Conservation (phyloP, 306 rosid species). For the Carpinus fangiana region DNA sequence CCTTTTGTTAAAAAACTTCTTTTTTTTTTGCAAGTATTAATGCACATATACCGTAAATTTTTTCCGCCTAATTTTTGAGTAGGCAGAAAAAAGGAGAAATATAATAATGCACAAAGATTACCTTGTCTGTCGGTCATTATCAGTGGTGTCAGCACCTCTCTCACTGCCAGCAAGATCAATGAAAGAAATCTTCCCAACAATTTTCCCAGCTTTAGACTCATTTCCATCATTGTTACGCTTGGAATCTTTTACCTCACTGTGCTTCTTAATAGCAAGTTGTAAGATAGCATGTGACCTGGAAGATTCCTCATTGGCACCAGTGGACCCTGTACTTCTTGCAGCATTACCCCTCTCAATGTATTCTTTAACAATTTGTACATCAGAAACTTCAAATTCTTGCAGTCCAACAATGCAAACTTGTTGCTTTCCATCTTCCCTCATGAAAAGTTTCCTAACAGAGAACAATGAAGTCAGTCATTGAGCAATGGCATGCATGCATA, state of each 20-base stretch:
- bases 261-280: constrained; percentile 86
- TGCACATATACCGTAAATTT: too few relatives aligned
- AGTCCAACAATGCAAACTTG: constrained; percentile 99
- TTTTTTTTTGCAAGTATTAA: too few relatives aligned
- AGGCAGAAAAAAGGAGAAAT: background rate
- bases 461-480: constrained; percentile 20
- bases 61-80: background rate
- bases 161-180: constrained; percentile 99
- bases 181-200: constrained; percentile 95
- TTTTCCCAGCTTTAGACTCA: constrained; percentile 79
- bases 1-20: too few relatives aligned
- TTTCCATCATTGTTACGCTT: constrained; percentile 78
- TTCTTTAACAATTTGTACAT: constrained; percentile 89
- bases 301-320: constrained; percentile 99
- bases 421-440: constrained; percentile 98
- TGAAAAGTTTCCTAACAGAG: constrained; percentile 79
- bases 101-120: constrained; percentile 21
- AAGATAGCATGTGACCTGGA: constrained; percentile 99
- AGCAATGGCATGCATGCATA: background rate
- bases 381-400: constrained; percentile 99
- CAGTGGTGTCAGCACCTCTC: constrained; percentile 99
- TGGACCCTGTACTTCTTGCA: constrained; percentile 96
- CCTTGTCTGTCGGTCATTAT: constrained; percentile 99
- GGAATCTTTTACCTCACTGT: constrained; percentile 71
- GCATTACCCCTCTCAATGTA: constrained; percentile 93